Base-by-base conservation (phyloP, 768 basidiomycete genomes). In the Macrolepiota fuliginosa region DNA sequence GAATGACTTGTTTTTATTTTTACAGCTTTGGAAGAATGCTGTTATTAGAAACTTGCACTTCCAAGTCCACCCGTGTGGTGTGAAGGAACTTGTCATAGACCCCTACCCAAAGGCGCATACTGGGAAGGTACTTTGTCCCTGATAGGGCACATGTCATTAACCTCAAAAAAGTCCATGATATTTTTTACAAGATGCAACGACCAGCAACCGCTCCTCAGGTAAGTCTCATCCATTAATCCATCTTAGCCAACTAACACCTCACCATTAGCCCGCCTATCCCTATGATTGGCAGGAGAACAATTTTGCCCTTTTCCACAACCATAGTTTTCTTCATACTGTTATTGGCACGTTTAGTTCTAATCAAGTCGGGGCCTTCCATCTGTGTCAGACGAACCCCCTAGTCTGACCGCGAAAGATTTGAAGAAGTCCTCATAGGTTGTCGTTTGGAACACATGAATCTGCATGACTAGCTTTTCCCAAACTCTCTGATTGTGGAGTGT, bases 251-350 rank as follows among this genome's bases (percentile, higher is more conserved):
- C 50, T 25, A 40, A 42, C 32, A 7, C 13, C 49, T 55, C 36
- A 10, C 9, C 4, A 54, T 24, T 65, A 90, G 84, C 79, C 91
- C 27, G 87, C 96, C 35, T 96, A 96, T 72, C 88, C 92, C 0
- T 92, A 95, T 68, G 91, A 95, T 68, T 96, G 94, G 93, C 70
- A 63, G 45, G 78, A 80, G 69, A 84, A 85, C 39, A 91, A 94
- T 66, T 79, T 95, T 19, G 85, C 92, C 3, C 71, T 96, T 32
- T 94, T 96, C 83, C 90, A 94, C 71, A 94, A 95, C 74, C 83
- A 91, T 7, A 91, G 91, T 10, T 79, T 92, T 10, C 73, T 93
- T 45, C 93, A 94, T 68, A 82, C 87, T 4, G 92, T 94, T 55
- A 86, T 89, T 19, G 89, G 90, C 12, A 84, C 87, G 1, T 92